Percentiles rank a stretch among this genome's conserved stretches.
Evolutionary conservation across 192 early-diverging fungal genomes (phyloP).

Genomic region (Coemansia sp.): DNA sequence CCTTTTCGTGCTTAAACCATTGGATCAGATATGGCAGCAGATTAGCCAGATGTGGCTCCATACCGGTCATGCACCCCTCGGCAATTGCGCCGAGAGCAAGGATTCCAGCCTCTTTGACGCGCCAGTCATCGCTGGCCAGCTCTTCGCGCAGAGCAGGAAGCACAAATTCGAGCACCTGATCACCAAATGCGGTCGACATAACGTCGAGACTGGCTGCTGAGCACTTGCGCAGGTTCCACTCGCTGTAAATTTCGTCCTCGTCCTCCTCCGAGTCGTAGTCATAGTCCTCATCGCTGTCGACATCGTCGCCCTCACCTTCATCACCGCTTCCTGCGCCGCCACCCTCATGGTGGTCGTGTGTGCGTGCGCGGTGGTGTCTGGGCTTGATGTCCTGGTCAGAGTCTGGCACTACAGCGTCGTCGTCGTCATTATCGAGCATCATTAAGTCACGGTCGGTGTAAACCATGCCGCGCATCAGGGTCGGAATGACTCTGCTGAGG

Average conservation of each 20-base stretch:
- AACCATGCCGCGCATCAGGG: slow-evolving; percentile 92
- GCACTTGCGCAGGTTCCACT: slow-evolving; percentile 99
- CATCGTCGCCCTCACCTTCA: slow-evolving; percentile 33
- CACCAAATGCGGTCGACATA: slow-evolving; percentile 82
- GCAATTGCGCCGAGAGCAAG: slow-evolving; percentile 97
- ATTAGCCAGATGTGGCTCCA: slow-evolving; percentile 84
- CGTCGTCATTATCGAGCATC: slow-evolving; percentile 73
- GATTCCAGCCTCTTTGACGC: slow-evolving; percentile 90
- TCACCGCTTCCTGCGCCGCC: slow-evolving; percentile 22
- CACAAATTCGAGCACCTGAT: slow-evolving; percentile 78
- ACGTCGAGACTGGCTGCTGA: slow-evolving; percentile 95
- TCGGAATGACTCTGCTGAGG: slow-evolving; percentile 79
- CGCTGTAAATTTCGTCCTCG: slow-evolving; percentile 78
- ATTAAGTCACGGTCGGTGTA: slow-evolving; percentile 91
- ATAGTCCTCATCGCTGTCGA: slow-evolving; percentile 78
- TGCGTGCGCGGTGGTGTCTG: slow-evolving; percentile 81
- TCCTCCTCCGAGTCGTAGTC: slow-evolving; percentile 86
- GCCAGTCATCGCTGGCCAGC: slow-evolving; percentile 85
- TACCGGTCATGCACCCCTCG: slow-evolving; percentile 88
- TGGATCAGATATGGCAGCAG: slow-evolving; percentile 83
- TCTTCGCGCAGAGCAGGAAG: slow-evolving; percentile 83
- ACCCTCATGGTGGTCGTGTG: slow-evolving; percentile 64
- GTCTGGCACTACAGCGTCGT: slow-evolving; percentile 87
- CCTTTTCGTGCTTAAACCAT: slow-evolving; percentile 78
- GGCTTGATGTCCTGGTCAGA: slow-evolving; percentile 92